Conservation (phyloP, 2,329 filamentous ascomycete genomes). For the Aspergillus tanneri region DNA sequence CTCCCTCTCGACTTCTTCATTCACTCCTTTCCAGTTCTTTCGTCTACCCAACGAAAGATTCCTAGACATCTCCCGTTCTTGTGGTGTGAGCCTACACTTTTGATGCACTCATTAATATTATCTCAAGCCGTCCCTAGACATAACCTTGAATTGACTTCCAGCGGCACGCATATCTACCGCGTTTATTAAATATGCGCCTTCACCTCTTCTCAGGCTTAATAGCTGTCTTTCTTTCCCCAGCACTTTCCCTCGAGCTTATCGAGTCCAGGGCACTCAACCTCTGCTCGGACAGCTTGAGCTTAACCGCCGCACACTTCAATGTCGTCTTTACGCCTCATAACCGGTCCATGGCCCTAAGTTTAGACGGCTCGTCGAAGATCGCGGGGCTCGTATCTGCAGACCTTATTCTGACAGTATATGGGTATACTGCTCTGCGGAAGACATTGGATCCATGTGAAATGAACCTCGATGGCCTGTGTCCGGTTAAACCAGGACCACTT, state of each 20-base stretch:
- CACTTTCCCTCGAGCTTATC: constrained; percentile 4
- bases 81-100: too few relatives aligned
- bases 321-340: constrained; percentile 67
- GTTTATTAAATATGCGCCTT: not conserved
- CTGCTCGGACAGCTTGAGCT: constrained; percentile 80
- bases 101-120: too few relatives aligned
- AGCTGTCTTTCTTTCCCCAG: not conserved
- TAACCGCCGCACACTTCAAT: constrained; percentile 86
- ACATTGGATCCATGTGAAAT: constrained; percentile 72
- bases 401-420: constrained; percentile 75
- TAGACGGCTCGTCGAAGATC: constrained; percentile 80
- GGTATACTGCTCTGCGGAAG: constrained; percentile 66
- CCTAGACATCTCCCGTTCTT: too few relatives aligned
- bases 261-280: constrained; percentile 59
- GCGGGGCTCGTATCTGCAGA: constrained; percentile 78
- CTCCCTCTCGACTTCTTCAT: too few relatives aligned
- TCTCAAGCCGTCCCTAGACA: too few relatives aligned
- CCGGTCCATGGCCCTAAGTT: constrained; percentile 67
- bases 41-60: too few relatives aligned
- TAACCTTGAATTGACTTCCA: too few relatives aligned
- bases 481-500: constrained; percentile 81
- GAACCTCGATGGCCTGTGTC: constrained; percentile 72
- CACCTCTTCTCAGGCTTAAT: not conserved
- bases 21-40: too few relatives aligned
- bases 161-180: too few relatives aligned